Evolutionary conservation across 108 stramenopile species (phyloP).

Genomic region (Nitzschia sp.): DNA sequence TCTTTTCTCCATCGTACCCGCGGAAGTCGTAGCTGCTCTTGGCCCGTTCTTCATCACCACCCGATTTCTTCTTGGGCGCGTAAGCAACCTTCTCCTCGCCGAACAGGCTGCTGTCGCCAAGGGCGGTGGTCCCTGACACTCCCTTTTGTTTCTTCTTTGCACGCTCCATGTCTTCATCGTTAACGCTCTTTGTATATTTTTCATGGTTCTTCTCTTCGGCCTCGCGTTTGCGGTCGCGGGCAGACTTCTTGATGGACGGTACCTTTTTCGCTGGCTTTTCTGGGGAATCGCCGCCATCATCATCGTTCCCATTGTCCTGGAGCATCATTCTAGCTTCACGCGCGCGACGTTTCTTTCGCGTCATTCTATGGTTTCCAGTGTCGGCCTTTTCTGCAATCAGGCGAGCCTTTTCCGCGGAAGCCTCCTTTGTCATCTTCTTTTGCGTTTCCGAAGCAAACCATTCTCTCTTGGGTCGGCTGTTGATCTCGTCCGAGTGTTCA

Average conservation of each 20-base stretch:
- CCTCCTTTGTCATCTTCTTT: constrained; percentile 66
- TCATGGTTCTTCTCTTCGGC: constrained; percentile 29
- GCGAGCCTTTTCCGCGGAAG: constrained; percentile 61
- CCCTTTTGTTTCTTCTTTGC: constrained; percentile 53
- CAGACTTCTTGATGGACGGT: constrained; percentile 22
- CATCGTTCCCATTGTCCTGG: constrained; percentile 43
- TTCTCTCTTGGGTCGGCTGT: constrained; percentile 70
- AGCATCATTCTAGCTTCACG: constrained; percentile 61
- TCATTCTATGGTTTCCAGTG: constrained; percentile 86
- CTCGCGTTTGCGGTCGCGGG: constrained; percentile 31
- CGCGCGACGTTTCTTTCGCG: constrained; percentile 84
- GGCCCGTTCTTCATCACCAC: constrained; percentile 41
- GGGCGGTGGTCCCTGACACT: constrained; percentile 50
- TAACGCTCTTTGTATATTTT: constrained; percentile 27
- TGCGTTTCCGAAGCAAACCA: constrained; percentile 75
- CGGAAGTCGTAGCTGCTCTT: constrained; percentile 60
- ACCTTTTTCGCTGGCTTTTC: constrained; percentile 25
- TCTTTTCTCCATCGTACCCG: constrained; percentile 58
- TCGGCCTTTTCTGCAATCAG: constrained; percentile 76
- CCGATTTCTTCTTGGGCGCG: constrained; percentile 52
- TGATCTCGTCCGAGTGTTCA: constrained; percentile 76
- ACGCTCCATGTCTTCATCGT: constrained; percentile 45
- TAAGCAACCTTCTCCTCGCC: constrained; percentile 69
- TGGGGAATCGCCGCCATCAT: constrained; percentile 47
- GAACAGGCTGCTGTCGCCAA: constrained; percentile 80